A percentile compares a stretch with the other conserved stretches of the same genome.
Evolutionary conservation across 2,329 filamentous ascomycete species (phyloP).

Genomic region (Xylariales sp.): DNA sequence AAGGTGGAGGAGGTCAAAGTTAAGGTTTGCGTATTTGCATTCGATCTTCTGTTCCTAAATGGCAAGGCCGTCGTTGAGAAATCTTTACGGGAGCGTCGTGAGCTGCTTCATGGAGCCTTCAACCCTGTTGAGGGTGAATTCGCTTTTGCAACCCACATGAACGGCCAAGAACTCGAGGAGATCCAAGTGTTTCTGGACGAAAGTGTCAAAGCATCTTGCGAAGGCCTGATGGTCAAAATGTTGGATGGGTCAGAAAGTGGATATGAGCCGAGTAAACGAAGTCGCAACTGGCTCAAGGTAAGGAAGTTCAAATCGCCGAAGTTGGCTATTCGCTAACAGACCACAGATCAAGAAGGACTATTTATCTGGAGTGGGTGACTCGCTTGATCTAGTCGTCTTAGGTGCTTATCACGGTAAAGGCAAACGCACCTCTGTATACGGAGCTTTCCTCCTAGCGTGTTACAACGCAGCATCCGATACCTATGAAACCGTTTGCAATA

Average conservation of each 20-base stretch:
- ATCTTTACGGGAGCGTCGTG: constrained; percentile 83
- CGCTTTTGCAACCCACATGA: constrained; percentile 84
- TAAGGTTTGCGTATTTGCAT: constrained; percentile 97
- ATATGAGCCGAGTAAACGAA: constrained; percentile 96
- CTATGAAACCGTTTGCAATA: constrained; percentile 98
- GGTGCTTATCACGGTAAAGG: constrained; percentile 95
- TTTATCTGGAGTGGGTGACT: constrained; percentile 91
- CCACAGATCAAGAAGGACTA: constrained; percentile 95
- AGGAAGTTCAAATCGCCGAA: constrained; percentile 24
- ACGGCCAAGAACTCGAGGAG: constrained; percentile 90
- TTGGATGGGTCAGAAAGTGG: constrained; percentile 90
- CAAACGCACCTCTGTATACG: constrained; percentile 95
- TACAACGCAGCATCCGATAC: constrained; percentile 83
- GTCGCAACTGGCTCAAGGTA: constrained; percentile 98
- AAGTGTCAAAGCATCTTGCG: constrained; percentile 93
- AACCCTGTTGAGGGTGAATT: constrained; percentile 88
- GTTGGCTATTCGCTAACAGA: constrained; percentile 40
- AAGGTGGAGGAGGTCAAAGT: constrained; percentile 95
- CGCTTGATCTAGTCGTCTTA: constrained; percentile 93
- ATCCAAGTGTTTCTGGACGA: constrained; percentile 95
- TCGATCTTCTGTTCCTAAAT: constrained; percentile 93
- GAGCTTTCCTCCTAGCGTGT: constrained; percentile 93
- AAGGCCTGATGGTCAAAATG: constrained; percentile 99
- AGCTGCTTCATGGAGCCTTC: constrained; percentile 80
- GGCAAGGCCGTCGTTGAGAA: constrained; percentile 91